A percentile compares a stretch with the other conserved stretches of the same genome.
These are phyloP conservation scores for Euphorbia schlechtendalii DNA, from an alignment of 441 rosid species.

Conservation along the genomic window DNA sequence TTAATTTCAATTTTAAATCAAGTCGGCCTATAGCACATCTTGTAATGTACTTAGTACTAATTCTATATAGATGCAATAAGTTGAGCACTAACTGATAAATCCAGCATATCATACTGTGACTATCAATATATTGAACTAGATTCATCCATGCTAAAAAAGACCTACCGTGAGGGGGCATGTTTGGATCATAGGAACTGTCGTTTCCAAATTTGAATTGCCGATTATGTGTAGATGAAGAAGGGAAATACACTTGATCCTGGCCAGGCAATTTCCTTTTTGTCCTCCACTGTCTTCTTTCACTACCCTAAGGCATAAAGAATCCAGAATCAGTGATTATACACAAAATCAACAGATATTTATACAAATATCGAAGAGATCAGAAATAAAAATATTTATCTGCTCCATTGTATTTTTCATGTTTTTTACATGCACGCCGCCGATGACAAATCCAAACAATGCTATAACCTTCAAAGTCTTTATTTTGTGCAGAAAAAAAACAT, in stretches of 20 bases:
- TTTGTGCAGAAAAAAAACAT: background rate
- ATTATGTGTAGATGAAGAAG: background rate
- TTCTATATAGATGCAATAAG: too few species aligned
- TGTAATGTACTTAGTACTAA: background rate
- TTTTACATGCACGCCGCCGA: background rate
- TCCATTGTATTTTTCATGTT: too few species aligned
- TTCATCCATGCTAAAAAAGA: background rate
- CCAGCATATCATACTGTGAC: background rate
- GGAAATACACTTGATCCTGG: conserved; percentile 5
- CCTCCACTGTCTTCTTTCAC: conserved; percentile 8
- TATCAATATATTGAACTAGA: background rate
- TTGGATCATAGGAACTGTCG: conserved; percentile 7
- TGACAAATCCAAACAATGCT: background rate
- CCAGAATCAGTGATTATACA: background rate
- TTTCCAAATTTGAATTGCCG: conserved; percentile 1
- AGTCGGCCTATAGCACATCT: background rate
- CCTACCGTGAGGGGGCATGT: conserved; percentile 14
- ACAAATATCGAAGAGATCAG: background rate
- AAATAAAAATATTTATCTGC: background rate
- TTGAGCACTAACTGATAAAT: background rate
- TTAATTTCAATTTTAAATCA: too few species aligned
- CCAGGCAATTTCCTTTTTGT: conserved; percentile 12
- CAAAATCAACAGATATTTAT: background rate
- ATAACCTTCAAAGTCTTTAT: too few species aligned
- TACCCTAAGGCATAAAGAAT: conserved; percentile 5